Evolutionary conservation across 2,329 filamentous ascomycete genomes (phyloP).

Genomic region (Cytospora mali): DNA sequence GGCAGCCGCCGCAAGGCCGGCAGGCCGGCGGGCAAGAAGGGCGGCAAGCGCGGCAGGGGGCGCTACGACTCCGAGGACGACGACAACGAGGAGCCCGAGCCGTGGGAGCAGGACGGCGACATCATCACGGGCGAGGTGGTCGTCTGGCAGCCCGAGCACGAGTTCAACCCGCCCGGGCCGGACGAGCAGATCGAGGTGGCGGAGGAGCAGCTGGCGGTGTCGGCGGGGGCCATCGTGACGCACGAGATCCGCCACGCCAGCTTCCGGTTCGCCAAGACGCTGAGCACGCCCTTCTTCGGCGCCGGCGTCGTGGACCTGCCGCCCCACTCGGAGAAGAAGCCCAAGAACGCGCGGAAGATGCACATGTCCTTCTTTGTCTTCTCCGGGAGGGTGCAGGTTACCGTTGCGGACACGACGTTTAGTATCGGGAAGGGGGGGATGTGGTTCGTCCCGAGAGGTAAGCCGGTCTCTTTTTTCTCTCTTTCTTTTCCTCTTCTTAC

Average conservation of each 20-base stretch:
- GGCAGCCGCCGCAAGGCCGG: conserved; percentile 22
- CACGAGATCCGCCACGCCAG: conserved; percentile 64
- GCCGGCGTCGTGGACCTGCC: conserved; percentile 88
- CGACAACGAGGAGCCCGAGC: conserved; percentile 60
- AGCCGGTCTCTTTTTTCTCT: conserved; percentile 40
- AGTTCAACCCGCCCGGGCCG: conserved; percentile 54
- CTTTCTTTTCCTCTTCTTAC: background rate
- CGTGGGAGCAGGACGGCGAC: conserved; percentile 72
- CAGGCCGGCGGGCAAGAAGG: conserved; percentile 31
- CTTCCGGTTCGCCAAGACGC: conserved; percentile 88
- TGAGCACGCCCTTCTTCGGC: conserved; percentile 83
- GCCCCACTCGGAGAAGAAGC: conserved; percentile 78
- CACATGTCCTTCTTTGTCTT: conserved; percentile 96
- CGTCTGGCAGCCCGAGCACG: conserved; percentile 63
- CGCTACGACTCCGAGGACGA: conserved; percentile 48
- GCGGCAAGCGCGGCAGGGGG: conserved; percentile 36
- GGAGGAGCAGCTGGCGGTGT: conserved; percentile 60
- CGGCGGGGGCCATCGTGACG: conserved; percentile 58
- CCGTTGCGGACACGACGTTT: conserved; percentile 74
- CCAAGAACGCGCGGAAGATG: conserved; percentile 94
- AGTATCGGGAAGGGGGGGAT: conserved; percentile 84
- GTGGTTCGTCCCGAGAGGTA: conserved; percentile 94
- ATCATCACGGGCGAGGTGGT: conserved; percentile 65
- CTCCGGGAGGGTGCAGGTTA: conserved; percentile 78
- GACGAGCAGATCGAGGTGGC: conserved; percentile 58